Base-by-base conservation (phyloP, 1,139 yeast genomes). In the Yamadazyma jaroonii region DNA sequence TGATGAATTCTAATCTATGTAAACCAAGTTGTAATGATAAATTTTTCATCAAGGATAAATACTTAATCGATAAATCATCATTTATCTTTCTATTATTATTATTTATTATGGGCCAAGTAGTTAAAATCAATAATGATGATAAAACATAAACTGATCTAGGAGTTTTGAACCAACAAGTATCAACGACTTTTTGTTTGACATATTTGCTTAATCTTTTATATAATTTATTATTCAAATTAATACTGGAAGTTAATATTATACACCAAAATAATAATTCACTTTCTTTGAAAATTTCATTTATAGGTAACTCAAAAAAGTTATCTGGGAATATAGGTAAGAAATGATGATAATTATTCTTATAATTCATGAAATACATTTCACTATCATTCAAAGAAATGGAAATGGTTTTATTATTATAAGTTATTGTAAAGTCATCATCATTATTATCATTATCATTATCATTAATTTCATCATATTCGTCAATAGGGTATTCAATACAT, bases 51-150 rank as follows among this genome's bases (percentile, higher is more conserved):
- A 68, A 56, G 6, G 74, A 61, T 15, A 67, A 52, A 46, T 64
- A 70, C 43, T 68, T 70, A 34, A 70, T 50, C 2, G 69, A 57
- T 20, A 65, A 48, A 45, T 66, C 62, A 40, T 68, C 71, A 27
- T 61, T 57, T 24, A 64, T 51, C 32, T 60, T 62, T 37, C 59
- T 57, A 27, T 51, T 43, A 13, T 52, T 46, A 22, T 55, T 54
- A 17, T 53, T 45, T 6, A 74, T 75, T 27, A 70, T 55, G n/a
- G 75, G 72, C 77, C 77, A 71, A 3, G 75, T 68, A 7, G 76
- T 70, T 38, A 71, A 59, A 21, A 71, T 60, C 31, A 70, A 54
- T 34, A 71, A 57, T 3, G 75, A 60, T 6, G 67, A 57, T 23
- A 71, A 51, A 7, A 69, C 62, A 43, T 66, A 68, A 12, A 70